Percentiles rank a stretch among this genome's conserved stretches.
Conservation (phyloP, 441 rosid genomes). For the Croton laevigatus region DNA sequence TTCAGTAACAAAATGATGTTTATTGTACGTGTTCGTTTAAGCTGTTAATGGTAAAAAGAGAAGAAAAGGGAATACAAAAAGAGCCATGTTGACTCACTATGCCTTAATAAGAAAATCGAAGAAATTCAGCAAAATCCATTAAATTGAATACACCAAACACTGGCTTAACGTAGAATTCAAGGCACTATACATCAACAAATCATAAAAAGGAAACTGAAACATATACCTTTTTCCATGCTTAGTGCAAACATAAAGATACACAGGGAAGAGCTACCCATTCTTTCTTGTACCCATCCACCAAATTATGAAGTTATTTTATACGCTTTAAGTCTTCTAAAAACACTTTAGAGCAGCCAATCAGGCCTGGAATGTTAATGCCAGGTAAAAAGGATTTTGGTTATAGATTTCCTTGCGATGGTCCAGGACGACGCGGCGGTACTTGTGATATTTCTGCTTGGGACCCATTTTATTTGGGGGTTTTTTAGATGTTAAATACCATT, state of each 20-base stretch:
- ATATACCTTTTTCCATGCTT: neutral
- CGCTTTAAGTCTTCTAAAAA: too few species aligned
- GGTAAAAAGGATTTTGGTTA: too few species aligned
- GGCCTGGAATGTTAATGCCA: too few species aligned
- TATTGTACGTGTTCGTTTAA: neutral
- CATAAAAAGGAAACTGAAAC: too few species aligned
- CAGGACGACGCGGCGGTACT: too few species aligned
- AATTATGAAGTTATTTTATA: too few species aligned
- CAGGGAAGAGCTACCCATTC: neutral
- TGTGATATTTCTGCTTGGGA: too few species aligned
- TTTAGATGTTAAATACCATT: too few species aligned
- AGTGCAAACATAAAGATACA: neutral
- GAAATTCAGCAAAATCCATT: neutral
- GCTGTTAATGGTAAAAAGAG: neutral
- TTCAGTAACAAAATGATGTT: neutral
- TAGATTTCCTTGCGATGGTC: too few species aligned
- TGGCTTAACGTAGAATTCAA: neutral
- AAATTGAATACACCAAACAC: neutral
- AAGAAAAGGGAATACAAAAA: neutral
- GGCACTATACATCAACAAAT: neutral
- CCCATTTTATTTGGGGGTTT: too few species aligned
- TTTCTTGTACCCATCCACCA: neutral
- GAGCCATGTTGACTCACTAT: neutral
- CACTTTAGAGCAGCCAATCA: too few species aligned
- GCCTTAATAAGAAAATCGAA: neutral